Conservation (phyloP, 1,284 basidiomycete species). For the Ceratobasidium sp. region DNA sequence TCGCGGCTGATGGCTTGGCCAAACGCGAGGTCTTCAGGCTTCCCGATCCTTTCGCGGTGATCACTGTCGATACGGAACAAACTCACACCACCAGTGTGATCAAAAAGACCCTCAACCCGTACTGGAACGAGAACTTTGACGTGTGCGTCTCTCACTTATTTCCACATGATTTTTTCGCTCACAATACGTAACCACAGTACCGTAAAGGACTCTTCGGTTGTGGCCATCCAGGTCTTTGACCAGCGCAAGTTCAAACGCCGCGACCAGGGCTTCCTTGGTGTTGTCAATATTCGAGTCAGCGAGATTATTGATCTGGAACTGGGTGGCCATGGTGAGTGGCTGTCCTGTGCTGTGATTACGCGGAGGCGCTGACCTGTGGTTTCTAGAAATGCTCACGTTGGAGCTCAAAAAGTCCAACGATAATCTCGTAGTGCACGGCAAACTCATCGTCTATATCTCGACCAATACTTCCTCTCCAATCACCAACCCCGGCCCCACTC, state of each 20-base stretch:
- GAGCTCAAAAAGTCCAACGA: conserved; percentile 90
- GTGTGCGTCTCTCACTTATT: conserved; percentile 63
- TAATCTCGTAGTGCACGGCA: conserved; percentile 86
- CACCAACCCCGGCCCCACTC: conserved; percentile 71
- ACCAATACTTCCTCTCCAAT: conserved; percentile 82
- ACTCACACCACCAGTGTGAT: conserved; percentile 92
- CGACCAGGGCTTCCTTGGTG: conserved; percentile 94
- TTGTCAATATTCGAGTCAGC: conserved; percentile 90
- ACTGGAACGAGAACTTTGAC: conserved; percentile 95
- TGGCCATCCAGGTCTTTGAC: conserved; percentile 96
- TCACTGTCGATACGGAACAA: conserved; percentile 94
- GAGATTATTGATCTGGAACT: conserved; percentile 91
- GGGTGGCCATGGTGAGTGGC: conserved; percentile 82
- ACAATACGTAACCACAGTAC: conserved; percentile 60
- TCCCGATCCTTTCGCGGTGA: conserved; percentile 93
- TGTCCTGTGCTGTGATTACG: not conserved
- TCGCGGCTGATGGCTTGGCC: conserved; percentile 87
- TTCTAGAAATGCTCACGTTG: conserved; percentile 76
- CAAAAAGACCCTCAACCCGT: conserved; percentile 90
- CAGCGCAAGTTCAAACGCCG: conserved; percentile 96
- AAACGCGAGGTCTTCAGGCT: conserved; percentile 93
- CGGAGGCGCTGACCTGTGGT: conserved; percentile 14
- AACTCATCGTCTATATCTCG: conserved; percentile 84
- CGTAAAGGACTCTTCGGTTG: conserved; percentile 89
- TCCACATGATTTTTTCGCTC: conserved; percentile 33